phyloP scores from a whole-genome alignment of 148 eudicot genomes.

The Polygonum maritimum region DNA sequence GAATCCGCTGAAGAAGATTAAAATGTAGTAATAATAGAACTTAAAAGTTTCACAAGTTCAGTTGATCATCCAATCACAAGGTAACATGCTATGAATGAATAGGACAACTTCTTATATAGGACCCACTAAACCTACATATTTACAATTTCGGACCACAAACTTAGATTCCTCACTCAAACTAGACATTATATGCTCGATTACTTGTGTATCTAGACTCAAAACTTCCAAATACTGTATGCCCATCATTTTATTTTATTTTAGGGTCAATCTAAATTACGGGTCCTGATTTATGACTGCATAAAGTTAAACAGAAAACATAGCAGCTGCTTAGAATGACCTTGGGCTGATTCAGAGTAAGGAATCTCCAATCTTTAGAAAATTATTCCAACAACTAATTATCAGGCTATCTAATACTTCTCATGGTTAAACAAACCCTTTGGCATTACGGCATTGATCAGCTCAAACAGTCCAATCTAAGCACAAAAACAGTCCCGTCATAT shows the following conservation, averaged over 20 bases:
- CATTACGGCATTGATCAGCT: constrained; percentile 2
- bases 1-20: neutral
- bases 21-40: neutral
- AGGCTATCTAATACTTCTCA: neutral
- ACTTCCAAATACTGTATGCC: too few relatives aligned
- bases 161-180: neutral
- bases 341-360: neutral
- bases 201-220: too few relatives aligned
- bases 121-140: neutral
- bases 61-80: neutral
- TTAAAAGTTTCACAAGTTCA: neutral
- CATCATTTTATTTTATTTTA: too few relatives aligned
- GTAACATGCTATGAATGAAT: neutral
- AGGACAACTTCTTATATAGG: neutral
- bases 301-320: neutral
- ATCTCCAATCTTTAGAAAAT: neutral
- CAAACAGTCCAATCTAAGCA: neutral
- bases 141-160: neutral
- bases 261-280: too few relatives aligned
- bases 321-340: neutral
- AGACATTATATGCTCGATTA: too few relatives aligned
- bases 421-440: neutral
- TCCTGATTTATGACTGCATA: neutral
- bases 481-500: neutral
- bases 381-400: neutral